A percentile compares a stretch with the other conserved stretches of the same genome.
phyloP scores from a whole-genome alignment of 1,284 basidiomycete genomes.

The Gomphus bonarii region DNA sequence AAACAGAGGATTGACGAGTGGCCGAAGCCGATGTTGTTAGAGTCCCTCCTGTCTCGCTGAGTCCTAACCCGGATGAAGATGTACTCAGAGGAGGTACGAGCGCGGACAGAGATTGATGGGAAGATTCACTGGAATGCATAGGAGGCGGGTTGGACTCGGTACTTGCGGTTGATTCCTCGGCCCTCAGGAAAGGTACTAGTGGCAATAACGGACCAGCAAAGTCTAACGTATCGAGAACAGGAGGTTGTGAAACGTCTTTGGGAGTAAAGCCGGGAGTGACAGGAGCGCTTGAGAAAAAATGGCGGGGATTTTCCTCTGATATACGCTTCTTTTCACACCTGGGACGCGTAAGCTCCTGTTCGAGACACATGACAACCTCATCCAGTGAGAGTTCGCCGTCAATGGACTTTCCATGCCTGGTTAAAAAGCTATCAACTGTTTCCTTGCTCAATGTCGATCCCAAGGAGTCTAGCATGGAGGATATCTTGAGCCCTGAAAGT shows the following conservation, averaged over 20 bases:
- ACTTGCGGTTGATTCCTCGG: conserved; percentile 12
- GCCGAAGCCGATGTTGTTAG: background rate
- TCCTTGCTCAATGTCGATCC: conserved; percentile 81
- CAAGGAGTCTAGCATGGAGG: conserved; percentile 95
- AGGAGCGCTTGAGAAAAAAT: conserved; percentile 28
- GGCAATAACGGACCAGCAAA: conserved; percentile 47
- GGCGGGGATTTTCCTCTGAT: conserved; percentile 21
- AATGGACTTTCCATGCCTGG: conserved; percentile 54
- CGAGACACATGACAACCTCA: conserved; percentile 72
- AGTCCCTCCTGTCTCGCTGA: conserved; percentile 8
- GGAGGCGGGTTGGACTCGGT: conserved; percentile 12
- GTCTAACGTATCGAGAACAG: conserved; percentile 42
- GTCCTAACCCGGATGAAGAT: conserved; percentile 8
- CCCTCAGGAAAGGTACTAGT: background rate
- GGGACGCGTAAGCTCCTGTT: conserved; percentile 69
- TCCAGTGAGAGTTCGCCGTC: conserved; percentile 72
- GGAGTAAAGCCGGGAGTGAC: conserved; percentile 33
- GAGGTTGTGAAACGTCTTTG: conserved; percentile 1
- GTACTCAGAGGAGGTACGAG: conserved; percentile 1
- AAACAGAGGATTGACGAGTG: conserved; percentile 23
- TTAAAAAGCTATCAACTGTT: conserved; percentile 80
- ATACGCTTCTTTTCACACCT: conserved; percentile 52
- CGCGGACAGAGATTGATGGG: conserved; percentile 32
- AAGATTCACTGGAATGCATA: conserved; percentile 31
- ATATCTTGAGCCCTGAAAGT: conserved; percentile 80